A percentile compares a stretch with the other conserved stretches of the same genome.
phyloP scores from a whole-genome alignment of 148 eudicot species.

The Rhododendron williamsianum region DNA sequence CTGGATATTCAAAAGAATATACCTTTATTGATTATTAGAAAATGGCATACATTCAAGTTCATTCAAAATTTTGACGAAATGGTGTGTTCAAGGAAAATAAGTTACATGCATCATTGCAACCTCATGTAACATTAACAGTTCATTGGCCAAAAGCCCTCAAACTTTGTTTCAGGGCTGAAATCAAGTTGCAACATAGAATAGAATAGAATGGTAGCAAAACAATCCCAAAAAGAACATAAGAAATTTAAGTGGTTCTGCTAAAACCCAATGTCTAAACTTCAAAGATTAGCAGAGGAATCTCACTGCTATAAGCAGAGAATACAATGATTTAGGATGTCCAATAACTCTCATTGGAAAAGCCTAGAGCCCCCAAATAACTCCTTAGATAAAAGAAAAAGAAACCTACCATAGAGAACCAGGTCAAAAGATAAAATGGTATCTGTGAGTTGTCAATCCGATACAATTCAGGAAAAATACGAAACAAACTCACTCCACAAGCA shows the following conservation, averaged over 20 bases:
- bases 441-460: neutral
- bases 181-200: neutral
- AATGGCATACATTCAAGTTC: neutral
- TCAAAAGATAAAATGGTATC: neutral
- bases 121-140: neutral
- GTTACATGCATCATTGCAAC: neutral
- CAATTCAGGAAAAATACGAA: neutral
- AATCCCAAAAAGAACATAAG: neutral
- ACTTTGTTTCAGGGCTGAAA: neutral
- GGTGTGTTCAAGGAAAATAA: neutral
- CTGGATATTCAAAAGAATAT: neutral
- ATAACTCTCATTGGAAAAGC: neutral
- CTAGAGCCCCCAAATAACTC: neutral
- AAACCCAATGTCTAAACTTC: neutral
- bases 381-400: neutral
- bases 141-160: neutral
- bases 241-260: neutral
- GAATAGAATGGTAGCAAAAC: neutral
- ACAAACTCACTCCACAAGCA: neutral
- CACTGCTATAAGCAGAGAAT: neutral
- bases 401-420: neutral
- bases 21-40: neutral
- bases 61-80: neutral
- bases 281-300: neutral
- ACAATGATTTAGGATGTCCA: neutral